A percentile compares a stretch with the other conserved stretches of the same genome.
phyloP scores from a whole-genome alignment of 1,284 basidiomycete species.

The Ganoderma resinaceum region DNA sequence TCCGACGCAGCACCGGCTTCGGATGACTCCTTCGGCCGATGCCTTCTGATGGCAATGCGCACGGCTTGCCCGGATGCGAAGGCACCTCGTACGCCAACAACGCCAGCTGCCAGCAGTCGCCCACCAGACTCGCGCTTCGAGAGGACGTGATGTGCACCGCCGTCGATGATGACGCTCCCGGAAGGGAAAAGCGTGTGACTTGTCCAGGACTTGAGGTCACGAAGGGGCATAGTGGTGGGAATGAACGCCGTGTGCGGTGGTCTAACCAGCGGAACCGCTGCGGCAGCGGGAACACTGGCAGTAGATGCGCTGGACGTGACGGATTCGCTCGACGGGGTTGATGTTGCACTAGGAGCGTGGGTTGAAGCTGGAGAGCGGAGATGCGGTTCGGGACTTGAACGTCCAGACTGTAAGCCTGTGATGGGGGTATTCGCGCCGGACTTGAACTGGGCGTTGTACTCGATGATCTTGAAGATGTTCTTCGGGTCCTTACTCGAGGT shows the following conservation, averaged over 20 bases:
- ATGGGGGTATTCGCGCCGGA: conserved; percentile 41
- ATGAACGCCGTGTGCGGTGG: conserved; percentile 92
- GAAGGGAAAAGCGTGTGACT: conserved; percentile 91
- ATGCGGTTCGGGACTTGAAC: conserved; percentile 45
- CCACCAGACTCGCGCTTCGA: conserved; percentile 89
- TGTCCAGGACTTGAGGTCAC: conserved; percentile 96
- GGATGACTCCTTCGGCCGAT: conserved; percentile 7
- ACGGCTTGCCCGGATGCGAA: conserved; percentile 97
- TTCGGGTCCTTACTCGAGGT: conserved; percentile 83
- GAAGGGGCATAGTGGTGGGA: conserved; percentile 76
- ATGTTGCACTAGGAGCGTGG: background rate
- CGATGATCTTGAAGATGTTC: conserved; percentile 85
- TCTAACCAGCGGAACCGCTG: conserved; percentile 35
- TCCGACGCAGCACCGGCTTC: conserved; percentile 21
- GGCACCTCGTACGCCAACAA: conserved; percentile 84
- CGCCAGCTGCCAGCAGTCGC: conserved; percentile 89
- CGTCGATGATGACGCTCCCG: conserved; percentile 88
- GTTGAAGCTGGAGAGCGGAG: conserved; percentile 14
- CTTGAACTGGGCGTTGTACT: conserved; percentile 63
- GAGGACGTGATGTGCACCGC: conserved; percentile 89
- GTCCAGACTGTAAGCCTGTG: conserved; percentile 42
- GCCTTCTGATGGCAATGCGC: conserved; percentile 72
- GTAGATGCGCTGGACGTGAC: conserved; percentile 21
- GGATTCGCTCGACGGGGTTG: conserved; percentile 21
- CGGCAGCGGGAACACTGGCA: background rate